These are phyloP conservation scores for Phytophthora fragariaefolia DNA, from an alignment of 352 stramenopile genomes.

Conservation along the genomic window DNA sequence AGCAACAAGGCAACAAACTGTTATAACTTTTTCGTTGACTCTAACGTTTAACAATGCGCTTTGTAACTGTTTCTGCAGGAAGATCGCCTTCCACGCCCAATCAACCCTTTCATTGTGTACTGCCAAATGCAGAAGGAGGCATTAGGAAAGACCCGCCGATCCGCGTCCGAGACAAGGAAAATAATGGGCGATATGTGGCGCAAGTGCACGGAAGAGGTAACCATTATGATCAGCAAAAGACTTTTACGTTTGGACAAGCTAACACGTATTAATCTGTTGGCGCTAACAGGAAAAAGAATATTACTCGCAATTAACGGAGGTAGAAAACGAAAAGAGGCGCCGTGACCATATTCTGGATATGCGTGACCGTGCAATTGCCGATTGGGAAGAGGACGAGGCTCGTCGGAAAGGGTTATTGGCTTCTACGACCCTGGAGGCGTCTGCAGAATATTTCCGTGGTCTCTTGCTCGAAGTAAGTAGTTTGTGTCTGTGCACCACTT, in stretches of 20 bases:
- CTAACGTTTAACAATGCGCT: background rate
- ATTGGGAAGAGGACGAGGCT: slow-evolving; percentile 84
- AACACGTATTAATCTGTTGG: slow-evolving; percentile 1
- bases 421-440: slow-evolving; percentile 60
- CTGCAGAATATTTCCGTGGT: slow-evolving; percentile 66
- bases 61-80: slow-evolving; percentile 38
- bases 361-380: slow-evolving; percentile 69
- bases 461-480: slow-evolving; percentile 68
- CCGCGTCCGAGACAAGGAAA: slow-evolving; percentile 75
- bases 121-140: slow-evolving; percentile 81
- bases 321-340: slow-evolving; percentile 83
- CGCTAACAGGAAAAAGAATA: slow-evolving; percentile 70
- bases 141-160: slow-evolving; percentile 60
- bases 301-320: slow-evolving; percentile 74
- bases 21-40: background rate
- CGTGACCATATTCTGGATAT: slow-evolving; percentile 74
- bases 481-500: background rate
- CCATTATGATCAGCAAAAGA: background rate
- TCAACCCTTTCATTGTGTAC: slow-evolving; percentile 88
- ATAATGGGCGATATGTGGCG: slow-evolving; percentile 88
- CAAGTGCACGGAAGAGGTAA: slow-evolving; percentile 77
- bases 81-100: slow-evolving; percentile 59
- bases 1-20: background rate
- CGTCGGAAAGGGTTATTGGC: slow-evolving; percentile 64
- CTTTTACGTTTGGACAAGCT: background rate